Conservation (phyloP, 2,329 filamentous ascomycete genomes). For the Arthroderma sp. region DNA sequence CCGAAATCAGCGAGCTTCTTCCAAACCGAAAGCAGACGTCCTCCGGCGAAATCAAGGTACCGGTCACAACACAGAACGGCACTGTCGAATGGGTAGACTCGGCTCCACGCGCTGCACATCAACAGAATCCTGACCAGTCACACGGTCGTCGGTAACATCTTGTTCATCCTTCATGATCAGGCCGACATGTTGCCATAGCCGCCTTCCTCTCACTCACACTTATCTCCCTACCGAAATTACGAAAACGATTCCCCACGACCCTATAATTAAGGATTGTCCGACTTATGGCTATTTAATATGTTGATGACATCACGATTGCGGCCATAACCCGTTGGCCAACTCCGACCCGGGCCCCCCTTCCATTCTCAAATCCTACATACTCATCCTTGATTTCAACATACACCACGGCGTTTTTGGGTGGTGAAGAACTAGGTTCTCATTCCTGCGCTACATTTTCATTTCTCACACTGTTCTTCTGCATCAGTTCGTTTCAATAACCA, state of each 20-base stretch:
- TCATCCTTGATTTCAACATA: not conserved
- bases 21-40: slow-evolving; percentile 15
- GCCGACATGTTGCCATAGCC: not conserved
- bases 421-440: too few species aligned
- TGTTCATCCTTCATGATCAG: not conserved
- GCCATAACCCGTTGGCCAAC: too few species aligned
- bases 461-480: too few species aligned
- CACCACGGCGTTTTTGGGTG: slow-evolving; percentile 2
- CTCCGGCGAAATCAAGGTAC: slow-evolving; percentile 28
- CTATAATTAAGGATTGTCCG: too few species aligned
- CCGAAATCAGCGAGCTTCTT: slow-evolving; percentile 32
- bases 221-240: not conserved
- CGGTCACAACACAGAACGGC: slow-evolving; percentile 23
- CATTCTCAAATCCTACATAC: too few species aligned
- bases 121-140: slow-evolving; percentile 23
- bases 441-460: too few species aligned
- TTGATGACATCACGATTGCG: too few species aligned
- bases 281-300: too few species aligned
- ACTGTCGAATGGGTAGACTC: slow-evolving; percentile 22
- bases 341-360: too few species aligned
- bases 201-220: not conserved
- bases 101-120: slow-evolving; percentile 13
- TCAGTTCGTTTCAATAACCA: too few species aligned
- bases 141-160: slow-evolving; percentile 19
- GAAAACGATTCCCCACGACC: too few species aligned